These are phyloP conservation scores for Fusarium denticulatum DNA, from an alignment of 2,329 filamentous ascomycete genomes.

Conservation along the genomic window DNA sequence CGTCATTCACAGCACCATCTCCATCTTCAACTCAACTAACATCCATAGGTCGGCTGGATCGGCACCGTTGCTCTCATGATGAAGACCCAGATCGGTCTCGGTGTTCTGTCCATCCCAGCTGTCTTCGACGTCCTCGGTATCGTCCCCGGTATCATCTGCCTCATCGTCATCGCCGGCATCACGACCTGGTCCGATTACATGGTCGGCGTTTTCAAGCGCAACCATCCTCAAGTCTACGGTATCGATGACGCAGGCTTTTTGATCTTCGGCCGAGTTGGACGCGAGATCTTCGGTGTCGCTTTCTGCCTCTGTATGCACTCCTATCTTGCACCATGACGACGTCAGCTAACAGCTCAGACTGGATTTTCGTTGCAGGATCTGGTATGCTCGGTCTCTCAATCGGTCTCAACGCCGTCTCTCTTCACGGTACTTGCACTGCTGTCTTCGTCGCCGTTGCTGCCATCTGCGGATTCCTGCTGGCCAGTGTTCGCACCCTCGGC, in stretches of 20 bases:
- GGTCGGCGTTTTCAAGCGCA: conserved; percentile 60
- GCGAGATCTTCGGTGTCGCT: conserved; percentile 52
- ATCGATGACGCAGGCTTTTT: conserved; percentile 63
- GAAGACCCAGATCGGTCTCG: conserved; percentile 58
- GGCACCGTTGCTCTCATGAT: conserved; percentile 58
- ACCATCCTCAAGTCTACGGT: conserved; percentile 61
- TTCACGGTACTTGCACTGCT: conserved; percentile 52
- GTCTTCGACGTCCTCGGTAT: conserved; percentile 58
- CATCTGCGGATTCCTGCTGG: conserved; percentile 44
- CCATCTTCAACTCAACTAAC: neutral
- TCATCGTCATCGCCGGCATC: conserved; percentile 53
- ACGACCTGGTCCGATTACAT: conserved; percentile 62
- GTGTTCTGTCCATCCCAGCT: conserved; percentile 59
- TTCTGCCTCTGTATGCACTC: conserved; percentile 49
- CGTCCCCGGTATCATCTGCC: conserved; percentile 57
- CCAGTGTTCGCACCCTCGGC: conserved; percentile 47
- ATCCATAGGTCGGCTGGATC: conserved; percentile 53
- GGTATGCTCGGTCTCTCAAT: conserved; percentile 49
- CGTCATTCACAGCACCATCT: neutral
- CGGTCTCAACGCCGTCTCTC: conserved; percentile 52
- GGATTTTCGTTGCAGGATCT: conserved; percentile 32
- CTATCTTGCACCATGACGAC: fast-evolving
- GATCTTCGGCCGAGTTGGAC: conserved; percentile 58
- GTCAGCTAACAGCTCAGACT: conserved; percentile 6
- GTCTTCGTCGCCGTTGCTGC: conserved; percentile 53